A percentile compares a stretch with the other conserved stretches of the same genome.
Evolutionary conservation across 345 rosid genomes (phyloP).

Genomic region (Populus tremula): DNA sequence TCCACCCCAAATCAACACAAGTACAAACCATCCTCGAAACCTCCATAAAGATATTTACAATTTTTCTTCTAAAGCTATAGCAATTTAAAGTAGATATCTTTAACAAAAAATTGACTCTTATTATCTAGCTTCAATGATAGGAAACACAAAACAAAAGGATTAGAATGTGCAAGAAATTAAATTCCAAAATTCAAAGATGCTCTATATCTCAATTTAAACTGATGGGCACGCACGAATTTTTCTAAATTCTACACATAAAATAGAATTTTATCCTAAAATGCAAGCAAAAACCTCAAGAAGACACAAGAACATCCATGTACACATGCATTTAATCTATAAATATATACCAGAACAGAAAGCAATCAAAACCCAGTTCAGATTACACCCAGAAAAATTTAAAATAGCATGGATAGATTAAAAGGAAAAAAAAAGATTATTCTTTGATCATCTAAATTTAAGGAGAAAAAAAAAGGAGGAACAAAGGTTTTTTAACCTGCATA

Average conservation of each 20-base stretch:
- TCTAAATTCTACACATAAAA: background rate
- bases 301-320: background rate
- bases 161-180: background rate
- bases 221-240: background rate
- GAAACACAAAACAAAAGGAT: background rate
- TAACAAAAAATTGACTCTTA: background rate
- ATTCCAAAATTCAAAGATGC: background rate
- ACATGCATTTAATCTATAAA: background rate
- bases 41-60: background rate
- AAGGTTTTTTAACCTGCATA: background rate
- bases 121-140: background rate
- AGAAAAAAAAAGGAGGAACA: background rate
- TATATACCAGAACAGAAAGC: background rate
- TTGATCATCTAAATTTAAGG: background rate
- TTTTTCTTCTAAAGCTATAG: background rate
- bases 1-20: background rate
- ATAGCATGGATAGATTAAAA: background rate
- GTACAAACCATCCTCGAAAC: background rate
- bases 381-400: background rate
- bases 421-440: background rate
- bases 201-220: background rate
- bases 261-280: background rate
- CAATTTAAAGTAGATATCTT: background rate
- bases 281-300: background rate
- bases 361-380: background rate